Base-by-base conservation (phyloP, 2,329 filamentous ascomycete species). In the Trichoderma semiorbis region DNA sequence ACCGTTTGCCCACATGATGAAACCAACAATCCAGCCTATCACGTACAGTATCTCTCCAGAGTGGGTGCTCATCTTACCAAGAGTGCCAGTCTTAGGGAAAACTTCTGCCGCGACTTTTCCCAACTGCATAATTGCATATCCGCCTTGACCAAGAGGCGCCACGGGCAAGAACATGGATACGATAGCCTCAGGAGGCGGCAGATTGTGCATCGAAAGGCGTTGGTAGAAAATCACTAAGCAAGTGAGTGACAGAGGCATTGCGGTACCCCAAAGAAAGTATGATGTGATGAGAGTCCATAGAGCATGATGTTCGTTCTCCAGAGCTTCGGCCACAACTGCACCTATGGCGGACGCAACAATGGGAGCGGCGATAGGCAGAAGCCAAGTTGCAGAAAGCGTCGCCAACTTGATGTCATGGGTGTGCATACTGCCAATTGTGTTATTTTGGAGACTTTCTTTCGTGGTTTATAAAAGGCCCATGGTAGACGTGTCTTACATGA, bases 1-100 rank as follows among this genome's bases (percentile, higher is more conserved):
- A 3, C 64, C 64, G 55, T 67, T 67, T 43, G 64, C 64, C 64
- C 64, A 67, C 64, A 67, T 67, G 16, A 58, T 57, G 18, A 67
- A 67, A 2, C 64, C 64, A 21, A 67, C 3, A 7, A 58, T 67
- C 64, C 64, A 67, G 12, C 64, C 64, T 8, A 14, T 30, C 18
- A 67, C 50, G 10, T 67, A 67, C 21, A 67, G 14, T 18, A 67
- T 67, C 8, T 67, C 64, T 58, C 64, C 64, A 6, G 64, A 58
- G 14, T 58, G 53, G 16, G 18, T 30, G n/a, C 64, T 50, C 53
- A 30, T 43, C 36, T 26, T 30, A 1, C 53, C 12, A 8, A 67
- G 34, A 2, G 53, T 57, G 11, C 34, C 50, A 5, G 64, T 67
- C 6, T 67, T 43, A 10, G 64, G 64, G 2, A 67, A 67, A 8